Evolutionary conservation across 2,329 filamentous ascomycete genomes (phyloP).

Genomic region (Sporothrix curviconia): DNA sequence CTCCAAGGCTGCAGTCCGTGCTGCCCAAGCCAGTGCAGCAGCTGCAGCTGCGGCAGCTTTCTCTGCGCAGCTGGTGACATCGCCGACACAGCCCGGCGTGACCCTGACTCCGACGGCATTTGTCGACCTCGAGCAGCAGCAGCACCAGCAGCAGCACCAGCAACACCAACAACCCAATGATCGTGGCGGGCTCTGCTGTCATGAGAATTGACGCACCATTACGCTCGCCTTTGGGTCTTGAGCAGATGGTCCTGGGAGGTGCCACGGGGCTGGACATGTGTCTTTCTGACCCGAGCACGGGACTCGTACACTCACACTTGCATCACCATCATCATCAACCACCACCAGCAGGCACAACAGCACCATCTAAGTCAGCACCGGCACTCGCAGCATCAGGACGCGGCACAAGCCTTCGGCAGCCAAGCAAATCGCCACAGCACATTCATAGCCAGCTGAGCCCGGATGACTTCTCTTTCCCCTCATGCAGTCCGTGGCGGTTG

Average conservation of each 20-base stretch:
- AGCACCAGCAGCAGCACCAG: slow-evolving; percentile 10
- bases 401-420: background rate
- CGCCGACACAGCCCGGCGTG: slow-evolving; percentile 22
- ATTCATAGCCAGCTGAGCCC: slow-evolving; percentile 28
- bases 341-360: slow-evolving; percentile 24
- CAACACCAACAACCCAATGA: too few species aligned
- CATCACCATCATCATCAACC: slow-evolving; percentile 9
- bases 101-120: slow-evolving; percentile 29
- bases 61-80: slow-evolving; percentile 19
- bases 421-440: slow-evolving; percentile 28
- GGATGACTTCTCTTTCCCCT: slow-evolving; percentile 31
- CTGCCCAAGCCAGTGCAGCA: slow-evolving; percentile 35
- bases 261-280: slow-evolving; percentile 16
- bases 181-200: background rate
- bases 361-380: slow-evolving; percentile 11
- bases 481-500: slow-evolving; percentile 25
- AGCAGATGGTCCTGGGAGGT: slow-evolving; percentile 11
- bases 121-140: slow-evolving; percentile 32
- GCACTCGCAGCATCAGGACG: slow-evolving; percentile 10
- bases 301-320: background rate
- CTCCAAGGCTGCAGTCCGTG: slow-evolving; percentile 40
- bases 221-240: slow-evolving; percentile 1
- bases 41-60: slow-evolving; percentile 25
- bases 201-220: background rate
- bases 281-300: slow-evolving; percentile 8